Conservation (phyloP, 306 rosid species). For the Pyrus pyrifolia region DNA sequence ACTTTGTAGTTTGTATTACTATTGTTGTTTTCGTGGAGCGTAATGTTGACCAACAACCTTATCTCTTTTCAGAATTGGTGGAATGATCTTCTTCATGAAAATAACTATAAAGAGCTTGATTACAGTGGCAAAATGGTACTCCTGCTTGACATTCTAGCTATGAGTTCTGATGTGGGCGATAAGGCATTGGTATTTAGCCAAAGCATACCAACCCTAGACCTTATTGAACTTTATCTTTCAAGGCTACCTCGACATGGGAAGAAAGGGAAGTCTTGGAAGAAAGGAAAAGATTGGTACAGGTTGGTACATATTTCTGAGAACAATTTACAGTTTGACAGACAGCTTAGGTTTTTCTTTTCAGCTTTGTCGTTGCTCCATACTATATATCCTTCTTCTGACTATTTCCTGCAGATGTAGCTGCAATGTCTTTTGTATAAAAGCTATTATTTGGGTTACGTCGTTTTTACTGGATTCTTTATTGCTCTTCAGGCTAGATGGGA, state of each 20-base stretch:
- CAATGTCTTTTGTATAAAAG: background rate
- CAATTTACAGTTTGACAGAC: constrained; percentile 2
- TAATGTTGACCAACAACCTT: constrained; percentile 12
- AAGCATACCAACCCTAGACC: constrained; percentile 92
- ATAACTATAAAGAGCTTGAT: constrained; percentile 64
- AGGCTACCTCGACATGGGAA: constrained; percentile 57
- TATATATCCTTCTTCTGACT: background rate
- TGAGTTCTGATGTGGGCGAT: constrained; percentile 79
- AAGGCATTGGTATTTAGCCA: constrained; percentile 96
- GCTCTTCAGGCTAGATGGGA: constrained; percentile 80
- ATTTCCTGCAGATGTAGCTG: background rate
- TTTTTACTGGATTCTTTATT: constrained; percentile 1
- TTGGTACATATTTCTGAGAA: constrained; percentile 31
- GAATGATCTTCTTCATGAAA: constrained; percentile 75
- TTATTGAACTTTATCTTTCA: constrained; percentile 82
- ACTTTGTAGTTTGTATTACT: background rate
- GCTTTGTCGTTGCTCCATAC: background rate
- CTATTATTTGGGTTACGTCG: background rate
- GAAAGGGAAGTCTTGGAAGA: constrained; percentile 78
- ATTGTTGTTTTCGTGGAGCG: background rate
- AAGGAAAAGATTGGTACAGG: constrained; percentile 98
- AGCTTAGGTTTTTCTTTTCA: background rate
- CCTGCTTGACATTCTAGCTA: constrained; percentile 71
- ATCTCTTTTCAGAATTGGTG: constrained; percentile 77
- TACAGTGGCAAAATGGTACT: constrained; percentile 97